Conservation (phyloP, 352 stramenopile species). For the Phytophthora capsici region DNA sequence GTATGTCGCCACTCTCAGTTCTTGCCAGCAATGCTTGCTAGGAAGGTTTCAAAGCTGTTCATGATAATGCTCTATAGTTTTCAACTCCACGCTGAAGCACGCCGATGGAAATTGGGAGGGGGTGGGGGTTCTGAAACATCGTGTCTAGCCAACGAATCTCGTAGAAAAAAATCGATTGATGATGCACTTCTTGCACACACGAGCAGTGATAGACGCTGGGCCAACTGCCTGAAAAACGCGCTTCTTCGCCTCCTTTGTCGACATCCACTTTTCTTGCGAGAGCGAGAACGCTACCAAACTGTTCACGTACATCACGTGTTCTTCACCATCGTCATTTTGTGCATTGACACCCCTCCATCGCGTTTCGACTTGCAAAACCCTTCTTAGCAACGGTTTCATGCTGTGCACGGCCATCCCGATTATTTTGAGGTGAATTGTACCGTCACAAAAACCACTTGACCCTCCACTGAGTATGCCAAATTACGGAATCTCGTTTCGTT, state of each 20-base stretch:
- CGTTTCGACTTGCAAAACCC: too few species aligned
- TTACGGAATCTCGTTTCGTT: too few species aligned
- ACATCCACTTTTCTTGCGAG: neutral
- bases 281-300: neutral
- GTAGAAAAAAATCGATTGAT: neutral
- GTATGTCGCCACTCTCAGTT: neutral
- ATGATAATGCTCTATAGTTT: slow-evolving; percentile 9
- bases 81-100: slow-evolving; percentile 11
- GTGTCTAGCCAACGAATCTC: slow-evolving; percentile 14
- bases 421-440: too few species aligned
- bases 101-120: slow-evolving; percentile 1
- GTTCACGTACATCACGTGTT: neutral
- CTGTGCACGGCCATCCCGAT: too few species aligned
- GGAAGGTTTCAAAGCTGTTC: neutral
- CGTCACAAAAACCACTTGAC: too few species aligned
- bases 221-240: neutral
- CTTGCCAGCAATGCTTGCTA: neutral
- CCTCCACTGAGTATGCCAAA: too few species aligned
- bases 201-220: neutral
- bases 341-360: too few species aligned
- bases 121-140: slow-evolving; percentile 9
- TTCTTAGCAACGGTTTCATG: too few species aligned
- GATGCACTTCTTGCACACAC: neutral
- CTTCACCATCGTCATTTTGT: too few species aligned
- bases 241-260: neutral